phyloP scores from a whole-genome alignment of 441 rosid genomes.

The Rhodomyrtus psidioides region DNA sequence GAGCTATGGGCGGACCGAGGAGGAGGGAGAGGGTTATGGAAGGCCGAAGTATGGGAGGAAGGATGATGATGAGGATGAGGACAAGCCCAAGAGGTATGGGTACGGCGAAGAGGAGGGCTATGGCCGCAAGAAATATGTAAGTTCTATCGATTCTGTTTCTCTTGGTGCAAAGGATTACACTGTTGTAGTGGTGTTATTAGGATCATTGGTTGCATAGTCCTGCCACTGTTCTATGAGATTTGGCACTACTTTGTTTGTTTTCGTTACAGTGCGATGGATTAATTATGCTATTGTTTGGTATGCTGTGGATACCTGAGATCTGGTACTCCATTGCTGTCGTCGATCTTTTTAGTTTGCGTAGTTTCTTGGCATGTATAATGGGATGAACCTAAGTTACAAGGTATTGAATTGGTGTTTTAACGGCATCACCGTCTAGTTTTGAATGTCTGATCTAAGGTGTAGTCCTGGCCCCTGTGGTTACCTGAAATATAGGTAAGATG shows the following conservation, averaged over 20 bases:
- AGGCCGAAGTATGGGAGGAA: conserved; percentile 23
- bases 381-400: neutral
- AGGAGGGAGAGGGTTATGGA: conserved; percentile 1
- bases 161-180: neutral
- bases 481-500: neutral
- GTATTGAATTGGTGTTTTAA: neutral
- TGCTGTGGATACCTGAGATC: neutral
- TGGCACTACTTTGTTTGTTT: neutral
- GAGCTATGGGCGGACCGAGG: conserved; percentile 12
- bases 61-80: conserved; percentile 15
- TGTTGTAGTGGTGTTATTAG: neutral
- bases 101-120: conserved; percentile 37
- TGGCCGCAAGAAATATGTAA: conserved; percentile 63
- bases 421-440: neutral
- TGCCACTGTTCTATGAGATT: neutral
- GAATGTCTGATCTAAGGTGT: neutral
- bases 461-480: neutral
- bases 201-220: neutral
- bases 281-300: neutral
- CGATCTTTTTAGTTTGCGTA: neutral
- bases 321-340: neutral
- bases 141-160: neutral
- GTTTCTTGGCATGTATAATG: neutral
- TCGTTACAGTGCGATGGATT: neutral
- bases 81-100: conserved; percentile 16